Evolutionary conservation across 768 basidiomycete genomes (phyloP).

Genomic region (Tricholoma sp.): DNA sequence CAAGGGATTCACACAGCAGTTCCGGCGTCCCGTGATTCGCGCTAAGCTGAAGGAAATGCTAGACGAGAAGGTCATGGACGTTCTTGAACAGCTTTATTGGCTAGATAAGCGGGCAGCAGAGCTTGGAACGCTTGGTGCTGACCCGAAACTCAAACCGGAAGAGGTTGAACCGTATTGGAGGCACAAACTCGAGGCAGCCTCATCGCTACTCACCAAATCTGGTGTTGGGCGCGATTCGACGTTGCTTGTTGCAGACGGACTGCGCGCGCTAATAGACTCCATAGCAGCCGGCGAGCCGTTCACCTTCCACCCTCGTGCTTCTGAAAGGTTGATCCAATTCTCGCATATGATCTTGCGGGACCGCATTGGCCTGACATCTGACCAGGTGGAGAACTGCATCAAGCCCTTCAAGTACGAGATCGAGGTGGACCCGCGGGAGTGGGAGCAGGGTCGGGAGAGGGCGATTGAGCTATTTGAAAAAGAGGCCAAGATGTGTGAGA

Average conservation of each 20-base stretch:
- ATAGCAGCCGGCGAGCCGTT: conserved; percentile 90
- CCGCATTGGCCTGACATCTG: conserved; percentile 89
- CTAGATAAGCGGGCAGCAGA: conserved; percentile 81
- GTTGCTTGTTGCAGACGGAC: conserved; percentile 87
- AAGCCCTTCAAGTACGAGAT: conserved; percentile 99
- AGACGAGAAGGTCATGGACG: conserved; percentile 95
- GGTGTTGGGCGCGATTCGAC: conserved; percentile 95
- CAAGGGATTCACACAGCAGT: conserved; percentile 78
- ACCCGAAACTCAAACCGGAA: conserved; percentile 64
- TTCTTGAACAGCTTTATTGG: conserved; percentile 97
- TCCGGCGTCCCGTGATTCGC: conserved; percentile 86
- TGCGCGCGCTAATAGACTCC: conserved; percentile 84
- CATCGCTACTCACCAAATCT: conserved; percentile 89
- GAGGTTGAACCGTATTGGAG: conserved; percentile 90
- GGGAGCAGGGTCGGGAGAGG: conserved; percentile 77
- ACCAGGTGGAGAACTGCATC: conserved; percentile 99
- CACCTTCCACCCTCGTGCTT: conserved; percentile 80
- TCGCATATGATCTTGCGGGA: conserved; percentile 92
- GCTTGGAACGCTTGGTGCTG: conserved; percentile 62
- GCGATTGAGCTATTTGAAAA: conserved; percentile 78
- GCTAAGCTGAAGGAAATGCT: conserved; percentile 87
- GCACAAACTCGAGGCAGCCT: conserved; percentile 94
- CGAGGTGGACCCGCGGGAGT: conserved; percentile 89
- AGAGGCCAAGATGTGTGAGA: conserved; percentile 81
- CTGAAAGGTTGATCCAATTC: conserved; percentile 88